Percentiles rank a stretch among this genome's conserved stretches.
Conservation (phyloP, 1,284 basidiomycete species). For the Ustilago curta region DNA sequence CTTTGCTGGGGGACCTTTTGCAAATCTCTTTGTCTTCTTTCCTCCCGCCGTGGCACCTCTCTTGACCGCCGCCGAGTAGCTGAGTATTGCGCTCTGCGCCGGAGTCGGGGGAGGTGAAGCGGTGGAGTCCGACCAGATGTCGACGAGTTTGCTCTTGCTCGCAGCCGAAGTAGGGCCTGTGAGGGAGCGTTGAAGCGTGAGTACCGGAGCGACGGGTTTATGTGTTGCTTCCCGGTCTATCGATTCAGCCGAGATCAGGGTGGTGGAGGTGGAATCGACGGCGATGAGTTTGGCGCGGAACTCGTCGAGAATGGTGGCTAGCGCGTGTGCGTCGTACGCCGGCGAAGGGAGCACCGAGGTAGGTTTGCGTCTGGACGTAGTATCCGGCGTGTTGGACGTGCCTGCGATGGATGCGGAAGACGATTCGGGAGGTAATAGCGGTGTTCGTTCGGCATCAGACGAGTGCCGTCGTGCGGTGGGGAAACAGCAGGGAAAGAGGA, state of each 20-base stretch:
- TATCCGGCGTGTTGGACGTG: no score
- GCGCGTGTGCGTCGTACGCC: constrained; percentile 25
- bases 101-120: not conserved
- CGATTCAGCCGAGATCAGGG: no score
- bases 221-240: constrained; percentile 2
- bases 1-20: not conserved
- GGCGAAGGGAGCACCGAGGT: constrained; percentile 35
- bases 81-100: constrained; percentile 9
- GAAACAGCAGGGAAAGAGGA: constrained; percentile 41
- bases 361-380: constrained; percentile 6
- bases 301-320: constrained; percentile 28
- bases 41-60: not conserved
- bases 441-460: constrained; percentile 26
- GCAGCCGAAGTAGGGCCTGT: not conserved
- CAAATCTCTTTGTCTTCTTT: constrained; percentile 4
- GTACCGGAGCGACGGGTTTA: constrained; percentile 30
- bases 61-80: constrained; percentile 37
- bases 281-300: constrained; percentile 21
- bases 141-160: constrained; percentile 16
- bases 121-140: constrained; percentile 30
- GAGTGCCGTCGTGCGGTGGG: constrained; percentile 3
- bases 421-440: constrained; percentile 8
- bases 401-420: no score
- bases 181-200: constrained; percentile 12
- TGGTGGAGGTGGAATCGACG: constrained; percentile 7